phyloP scores from a whole-genome alignment of 225 moss, liverwort and hornwort genomes.

The Asterella californica region DNA sequence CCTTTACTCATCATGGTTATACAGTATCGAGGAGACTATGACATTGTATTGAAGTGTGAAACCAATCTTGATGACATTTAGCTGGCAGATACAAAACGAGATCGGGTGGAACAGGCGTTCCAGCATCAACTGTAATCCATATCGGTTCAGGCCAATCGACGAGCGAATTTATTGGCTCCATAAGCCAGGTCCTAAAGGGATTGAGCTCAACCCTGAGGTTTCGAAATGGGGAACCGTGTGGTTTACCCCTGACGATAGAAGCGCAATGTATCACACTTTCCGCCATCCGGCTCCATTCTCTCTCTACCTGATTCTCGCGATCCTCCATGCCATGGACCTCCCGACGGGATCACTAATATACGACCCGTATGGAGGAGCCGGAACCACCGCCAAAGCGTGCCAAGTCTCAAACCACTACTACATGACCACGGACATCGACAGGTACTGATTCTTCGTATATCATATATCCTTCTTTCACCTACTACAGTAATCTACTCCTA shows the following conservation, averaged over 20 bases:
- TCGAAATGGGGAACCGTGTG: background rate
- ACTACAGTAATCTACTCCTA: too few relatives aligned
- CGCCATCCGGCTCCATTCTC: background rate
- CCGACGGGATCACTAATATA: background rate
- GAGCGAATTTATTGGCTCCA: background rate
- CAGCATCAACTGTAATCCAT: background rate
- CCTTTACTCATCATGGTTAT: too few relatives aligned
- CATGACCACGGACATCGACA: background rate
- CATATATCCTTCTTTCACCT: too few relatives aligned
- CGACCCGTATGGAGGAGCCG: background rate
- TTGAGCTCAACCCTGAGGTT: background rate
- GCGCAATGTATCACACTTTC: background rate
- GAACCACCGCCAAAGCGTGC: slow-evolving; percentile 2
- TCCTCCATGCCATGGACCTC: background rate
- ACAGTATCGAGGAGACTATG: too few relatives aligned
- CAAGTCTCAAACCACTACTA: slow-evolving; percentile 5
- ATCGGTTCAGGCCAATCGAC: background rate
- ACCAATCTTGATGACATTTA: too few relatives aligned
- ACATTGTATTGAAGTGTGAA: too few relatives aligned
- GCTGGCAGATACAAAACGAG: background rate
- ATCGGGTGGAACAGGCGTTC: background rate
- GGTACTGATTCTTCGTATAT: background rate
- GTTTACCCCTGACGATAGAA: background rate
- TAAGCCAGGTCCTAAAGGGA: background rate
- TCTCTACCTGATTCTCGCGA: background rate